Evolutionary conservation across 2,329 filamentous ascomycete genomes (phyloP), one percentile per base, ranked within the genome.

Genomic region (Cladosporium austrohemisphaericum): DNA sequence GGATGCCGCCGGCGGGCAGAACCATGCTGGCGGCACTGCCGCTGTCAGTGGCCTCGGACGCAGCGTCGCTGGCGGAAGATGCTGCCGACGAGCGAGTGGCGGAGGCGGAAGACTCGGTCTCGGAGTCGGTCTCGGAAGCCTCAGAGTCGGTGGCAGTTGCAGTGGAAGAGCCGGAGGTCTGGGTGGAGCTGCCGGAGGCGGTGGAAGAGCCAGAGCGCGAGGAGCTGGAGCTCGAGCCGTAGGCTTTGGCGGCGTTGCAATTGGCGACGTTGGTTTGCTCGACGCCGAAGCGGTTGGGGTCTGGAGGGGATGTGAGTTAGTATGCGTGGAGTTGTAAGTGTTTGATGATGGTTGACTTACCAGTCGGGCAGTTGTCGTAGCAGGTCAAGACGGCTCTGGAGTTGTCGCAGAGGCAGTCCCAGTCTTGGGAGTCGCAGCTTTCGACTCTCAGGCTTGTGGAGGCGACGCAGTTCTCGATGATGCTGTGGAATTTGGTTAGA

Each of bases 341-440:
- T 13, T 31, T 23, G 29, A 31, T 19, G 22, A n/a, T 26, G 31
- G n/a, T 29, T 70, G 65, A 10, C 33, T 31, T 38, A 47, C 44
- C 33, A 8, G 32, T 26, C 45, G 80, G 79, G 70, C 82, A 84
- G 71, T 81, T 80, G 71, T 78, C 77, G 71, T 81, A 84, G 76
- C 81, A 84, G 10, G 56, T 59, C 8, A 60, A 40, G 43, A 65
- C 55, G 40, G 59, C 58, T 29, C 62, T 74, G 64, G 76, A 78
- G 57, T 77, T 73, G 41, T 73, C 68, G 67, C 81, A 85, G 23
- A 82, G 70, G 67, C 81, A 84, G 58, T 69, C 65, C 67, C 71
- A 79, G 65, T 80, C 76, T 54, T 74, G 75, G 32, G 58, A 48
- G 25, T 54, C 57, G 65, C 77, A 80, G 37, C 56, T 58, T 14